Base-by-base conservation (phyloP, 768 basidiomycete genomes). In the Pulveroboletus sp. region DNA sequence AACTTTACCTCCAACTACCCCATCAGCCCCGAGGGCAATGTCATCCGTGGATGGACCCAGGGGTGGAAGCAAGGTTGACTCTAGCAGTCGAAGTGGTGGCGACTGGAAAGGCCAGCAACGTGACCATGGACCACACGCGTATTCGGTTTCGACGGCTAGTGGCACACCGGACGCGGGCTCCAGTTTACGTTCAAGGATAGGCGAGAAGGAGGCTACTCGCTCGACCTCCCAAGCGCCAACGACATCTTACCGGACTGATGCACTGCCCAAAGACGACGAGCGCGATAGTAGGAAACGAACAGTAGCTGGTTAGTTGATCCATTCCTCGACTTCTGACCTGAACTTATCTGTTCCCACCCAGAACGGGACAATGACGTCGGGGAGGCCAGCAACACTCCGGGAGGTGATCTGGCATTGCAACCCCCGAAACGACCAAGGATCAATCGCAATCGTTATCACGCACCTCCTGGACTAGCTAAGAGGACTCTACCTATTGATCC, bases 1-100 rank as follows among this genome's bases (percentile, higher is more conserved):
- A 63, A 62, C 68, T 18, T 65, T 81, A 32, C 80, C 82, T 10
- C 73, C 82, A 9, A 77, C 69, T 36, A 80, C 81, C 5, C 85
- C 85, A 17, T 86, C 84, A 36, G 86, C 76, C 8, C 86, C 86
- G 8, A 76, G 86, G 56, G 83, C 84, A 4, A 86, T 86, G 84
- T 77, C 81, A 15, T 69, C 74, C 14, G 65, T 65, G 39, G 79
- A 81, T 40, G 52, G 67, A 27, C 59, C 72, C 10, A 71, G 78
- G 52, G 58, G 62, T 30, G 57, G 55, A 5, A 61, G 55, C 44
- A 82, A 78, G 63, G 57, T 60, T 14, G 78, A 79, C 38, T 49
- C 63, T 36, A 49, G 65, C 37, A 65, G 59, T 31, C 75, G 67
- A 51, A 49, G 75, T 46, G 73, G 79, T 45, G 75, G 79, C 39